phyloP scores from a whole-genome alignment of 805 yeast species.

The Lachancea nothofagi region DNA sequence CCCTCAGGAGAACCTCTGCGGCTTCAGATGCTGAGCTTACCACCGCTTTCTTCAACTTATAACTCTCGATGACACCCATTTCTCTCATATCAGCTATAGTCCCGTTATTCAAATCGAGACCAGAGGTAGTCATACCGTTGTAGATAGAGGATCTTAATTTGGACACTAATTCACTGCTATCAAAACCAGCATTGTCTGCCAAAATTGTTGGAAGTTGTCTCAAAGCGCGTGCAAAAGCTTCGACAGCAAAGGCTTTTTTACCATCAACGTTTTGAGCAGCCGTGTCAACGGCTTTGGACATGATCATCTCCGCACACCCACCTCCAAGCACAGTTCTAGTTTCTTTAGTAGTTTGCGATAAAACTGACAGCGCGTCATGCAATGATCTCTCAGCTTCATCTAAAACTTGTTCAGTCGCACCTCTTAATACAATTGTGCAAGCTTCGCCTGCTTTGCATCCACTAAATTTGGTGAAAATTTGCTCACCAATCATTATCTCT shows the following conservation, averaged over 20 bases:
- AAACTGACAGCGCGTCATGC: constrained; percentile 93
- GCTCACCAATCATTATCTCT: constrained; percentile 91
- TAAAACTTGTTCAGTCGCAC: constrained; percentile 93
- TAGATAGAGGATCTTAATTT: constrained; percentile 80
- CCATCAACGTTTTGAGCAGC: constrained; percentile 90
- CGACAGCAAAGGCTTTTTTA: constrained; percentile 89
- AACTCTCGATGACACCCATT: constrained; percentile 87
- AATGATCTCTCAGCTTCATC: constrained; percentile 96
- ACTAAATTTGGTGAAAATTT: constrained; percentile 81
- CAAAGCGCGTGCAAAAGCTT: constrained; percentile 88
- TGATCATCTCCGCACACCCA: constrained; percentile 91
- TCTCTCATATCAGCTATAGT: constrained; percentile 90
- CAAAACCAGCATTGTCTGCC: constrained; percentile 96
- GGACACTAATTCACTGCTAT: constrained; percentile 85
- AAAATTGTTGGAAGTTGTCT: constrained; percentile 92
- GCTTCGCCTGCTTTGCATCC: constrained; percentile 96
- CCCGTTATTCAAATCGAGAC: constrained; percentile 83
- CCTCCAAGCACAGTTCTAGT: constrained; percentile 92
- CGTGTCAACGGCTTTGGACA: constrained; percentile 95
- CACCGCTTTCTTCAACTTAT: constrained; percentile 86
- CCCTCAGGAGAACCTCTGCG: constrained; percentile 90
- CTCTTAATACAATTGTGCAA: constrained; percentile 91
- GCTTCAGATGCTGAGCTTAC: constrained; percentile 97
- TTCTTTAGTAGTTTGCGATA: constrained; percentile 90
- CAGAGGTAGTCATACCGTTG: constrained; percentile 87